phyloP scores from a whole-genome alignment of 805 yeast genomes.

The Cyberlindnera veronae region DNA sequence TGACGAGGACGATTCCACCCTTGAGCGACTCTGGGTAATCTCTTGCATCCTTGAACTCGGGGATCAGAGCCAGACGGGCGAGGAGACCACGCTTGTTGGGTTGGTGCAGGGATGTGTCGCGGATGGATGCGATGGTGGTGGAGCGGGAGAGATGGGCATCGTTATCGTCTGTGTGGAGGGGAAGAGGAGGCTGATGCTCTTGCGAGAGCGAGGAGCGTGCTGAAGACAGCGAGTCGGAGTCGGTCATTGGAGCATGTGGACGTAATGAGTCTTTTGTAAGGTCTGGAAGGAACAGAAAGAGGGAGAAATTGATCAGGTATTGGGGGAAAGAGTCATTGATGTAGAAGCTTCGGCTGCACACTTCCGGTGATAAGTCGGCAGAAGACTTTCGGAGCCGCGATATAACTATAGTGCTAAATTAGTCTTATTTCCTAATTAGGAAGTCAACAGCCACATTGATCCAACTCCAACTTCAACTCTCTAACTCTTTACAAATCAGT shows the following conservation, averaged over 20 bases:
- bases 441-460: neutral
- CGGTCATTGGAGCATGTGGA: neutral
- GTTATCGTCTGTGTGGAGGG: neutral
- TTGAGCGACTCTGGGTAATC: slow-evolving; percentile 52
- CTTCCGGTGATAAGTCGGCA: neutral
- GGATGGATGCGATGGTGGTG: neutral
- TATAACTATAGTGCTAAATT: neutral
- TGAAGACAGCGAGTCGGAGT: neutral
- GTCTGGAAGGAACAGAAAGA: too few species aligned
- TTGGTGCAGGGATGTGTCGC: slow-evolving; percentile 8
- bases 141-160: neutral
- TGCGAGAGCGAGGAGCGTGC: neutral
- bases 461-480: too few species aligned
- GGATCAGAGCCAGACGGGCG: slow-evolving; percentile 45
- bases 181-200: neutral
- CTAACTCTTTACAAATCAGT: neutral
- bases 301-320: neutral
- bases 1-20: slow-evolving; percentile 52
- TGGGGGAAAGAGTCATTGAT: neutral
- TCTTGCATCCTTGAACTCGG: slow-evolving; percentile 74
- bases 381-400: neutral
- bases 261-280: too few species aligned
- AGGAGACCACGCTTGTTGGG: slow-evolving; percentile 50
- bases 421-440: neutral
- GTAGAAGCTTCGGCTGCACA: neutral